Conservation (phyloP, 129 eudicot species). For the Ambrosia artemisiifolia region DNA sequence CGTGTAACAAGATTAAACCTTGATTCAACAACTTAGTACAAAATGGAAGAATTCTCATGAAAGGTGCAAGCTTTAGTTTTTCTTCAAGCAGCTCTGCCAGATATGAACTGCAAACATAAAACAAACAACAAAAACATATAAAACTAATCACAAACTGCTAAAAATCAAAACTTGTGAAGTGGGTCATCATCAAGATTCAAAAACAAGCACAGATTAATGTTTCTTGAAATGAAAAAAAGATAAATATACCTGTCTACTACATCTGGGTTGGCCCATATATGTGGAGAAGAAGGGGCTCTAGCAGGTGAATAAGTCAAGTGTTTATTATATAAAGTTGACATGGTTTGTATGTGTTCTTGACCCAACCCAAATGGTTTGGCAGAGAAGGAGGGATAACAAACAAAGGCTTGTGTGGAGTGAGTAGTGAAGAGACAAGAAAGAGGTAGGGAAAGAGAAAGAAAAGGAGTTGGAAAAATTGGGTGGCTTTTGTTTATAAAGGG, state of each 20-base stretch:
- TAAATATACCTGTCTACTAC: conserved; percentile 61
- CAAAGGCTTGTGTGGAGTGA: conserved; percentile 29
- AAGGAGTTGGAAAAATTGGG: conserved; percentile 23
- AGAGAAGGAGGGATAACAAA: conserved; percentile 17
- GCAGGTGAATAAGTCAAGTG: conserved; percentile 73
- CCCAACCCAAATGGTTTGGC: conserved; percentile 12
- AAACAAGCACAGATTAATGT: background rate
- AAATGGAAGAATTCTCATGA: conserved; percentile 35
- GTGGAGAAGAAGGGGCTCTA: conserved; percentile 66
- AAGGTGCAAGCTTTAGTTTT: conserved; percentile 33
- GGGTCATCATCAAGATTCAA: conserved; percentile 18
- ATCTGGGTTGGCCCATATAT: conserved; percentile 62
- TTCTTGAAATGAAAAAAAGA: conserved; percentile 5
- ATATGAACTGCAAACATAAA: conserved; percentile 29
- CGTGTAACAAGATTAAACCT: conserved; percentile 18
- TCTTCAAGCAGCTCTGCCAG: conserved; percentile 41
- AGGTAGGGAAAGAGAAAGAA: conserved; percentile 22
- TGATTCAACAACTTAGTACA: conserved; percentile 37
- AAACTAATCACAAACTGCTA: background rate
- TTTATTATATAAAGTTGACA: conserved; percentile 71
- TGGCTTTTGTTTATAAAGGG: conserved; percentile 38
- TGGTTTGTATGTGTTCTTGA: conserved; percentile 14
- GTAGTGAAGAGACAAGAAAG: conserved; percentile 26
- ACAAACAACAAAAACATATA: conserved; percentile 7
- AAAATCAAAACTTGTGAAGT: conserved; percentile 7